Evolutionary conservation across 2,329 filamentous ascomycete species (phyloP), one percentile per base, ranked within the genome.

Genomic region (Aspergillus ibericus): DNA sequence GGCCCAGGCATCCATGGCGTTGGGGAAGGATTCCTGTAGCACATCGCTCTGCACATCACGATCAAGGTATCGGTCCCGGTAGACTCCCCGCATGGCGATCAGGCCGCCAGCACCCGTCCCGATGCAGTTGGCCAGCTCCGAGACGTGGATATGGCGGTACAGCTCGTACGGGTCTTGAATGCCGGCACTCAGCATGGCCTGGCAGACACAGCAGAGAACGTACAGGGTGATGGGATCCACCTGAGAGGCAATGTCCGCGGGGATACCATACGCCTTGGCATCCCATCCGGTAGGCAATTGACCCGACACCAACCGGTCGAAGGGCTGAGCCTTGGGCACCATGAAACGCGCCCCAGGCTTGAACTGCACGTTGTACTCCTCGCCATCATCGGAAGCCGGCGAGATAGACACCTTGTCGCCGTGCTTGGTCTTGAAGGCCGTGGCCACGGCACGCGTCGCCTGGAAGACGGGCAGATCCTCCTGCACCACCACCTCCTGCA

Each of bases 91-190:
- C 62, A 97, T 85, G 68, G 93, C 93, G 67, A 84, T 85, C 59
- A 91, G 88, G 78, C 93, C 93, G 83, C 93, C 93, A 82, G 97
- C 95, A 81, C 93, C 93, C 32, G 93, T 97, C 77, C 93, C 93
- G 66, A 97, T 87, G 73, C 92, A 96, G 84, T 97, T 98, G 75
- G 93, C 93, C 50, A 97, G 89, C 73, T 98, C 90, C 5, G 93
- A 96, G 61, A 97, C 87, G 76, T 98, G 93, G 63, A 98, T 92
- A 70, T 98, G 96, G 81, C 96, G 91, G 85, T 97, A 97, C 80
- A 98, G 96, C 79, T 98, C 93, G 74, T 96, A 97, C n/a, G 93
- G 93, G 73, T 98, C 93, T 15, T 93, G 96, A 74, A 98, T 93
- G 86, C 93, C 93, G 61, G 90, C 88, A 35, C 90, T 88, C 52